Base-by-base conservation (phyloP, 2,329 filamentous ascomycete genomes). In the Aureobasidium sp. region DNA sequence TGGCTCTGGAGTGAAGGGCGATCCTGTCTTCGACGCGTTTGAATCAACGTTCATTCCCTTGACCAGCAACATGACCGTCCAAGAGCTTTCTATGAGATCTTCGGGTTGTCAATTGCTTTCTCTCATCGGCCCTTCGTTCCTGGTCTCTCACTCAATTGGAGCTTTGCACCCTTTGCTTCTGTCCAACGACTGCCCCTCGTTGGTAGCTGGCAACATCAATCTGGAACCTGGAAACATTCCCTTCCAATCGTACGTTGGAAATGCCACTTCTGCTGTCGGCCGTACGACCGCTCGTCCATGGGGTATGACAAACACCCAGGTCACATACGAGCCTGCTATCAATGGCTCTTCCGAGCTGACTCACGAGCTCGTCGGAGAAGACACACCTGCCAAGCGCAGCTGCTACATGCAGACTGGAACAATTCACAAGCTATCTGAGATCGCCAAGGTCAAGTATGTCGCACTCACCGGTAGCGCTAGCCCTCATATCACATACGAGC, bases 141-240 rank as follows among this genome's bases (percentile, higher is more conserved):
- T 73, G 27, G 57, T 74, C n/a, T 70, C 68, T 11, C 72, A 74
- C 54, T 73, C 72, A 1, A 66, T 68, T 3, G 71, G 69, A 10
- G 66, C 66, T 64, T 3, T 75, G 73, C 65, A 64, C 68, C 16
- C 67, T 70, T n/a, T 78, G 74, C 72, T 77, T 76, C 73, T 79
- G 4, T 78, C 77, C 2, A 82, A 86, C 65, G 69, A 71, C 2
- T 68, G 75, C 3, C 81, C 82, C 0, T 65, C 76, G 0, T 70
- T 79, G 0, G 77, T 85, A 1, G 76, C 75, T n/a, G 77, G 72
- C 1, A 76, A 83, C 30, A 70, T 85, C 1, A 74, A 77, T 0
- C 63, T 86, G 10, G 83, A 85, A 65, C 82, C 82, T 0, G 68
- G 72, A 6, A 82, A 81, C 0, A 81, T 82, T 0, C 81, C 81